Conservation (phyloP, 2,329 filamentous ascomycete species). For the Cladosporium austrohemisphaericum region DNA sequence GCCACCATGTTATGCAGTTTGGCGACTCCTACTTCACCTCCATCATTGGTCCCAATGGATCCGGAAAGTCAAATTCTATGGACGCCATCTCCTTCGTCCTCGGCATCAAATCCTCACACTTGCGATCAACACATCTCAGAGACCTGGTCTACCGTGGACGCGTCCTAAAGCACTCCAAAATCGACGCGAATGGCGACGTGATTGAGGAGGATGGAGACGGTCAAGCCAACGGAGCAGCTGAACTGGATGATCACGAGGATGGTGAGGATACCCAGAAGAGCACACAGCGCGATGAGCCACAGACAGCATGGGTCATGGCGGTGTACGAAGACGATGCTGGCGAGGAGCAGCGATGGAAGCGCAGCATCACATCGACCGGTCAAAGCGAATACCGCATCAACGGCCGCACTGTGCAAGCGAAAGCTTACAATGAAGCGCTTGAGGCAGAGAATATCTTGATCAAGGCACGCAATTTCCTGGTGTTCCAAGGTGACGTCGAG, state of each 20-base stretch:
- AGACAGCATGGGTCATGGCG: slow-evolving; percentile 97
- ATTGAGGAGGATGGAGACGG: slow-evolving; percentile 39
- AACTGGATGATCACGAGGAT: slow-evolving; percentile 44
- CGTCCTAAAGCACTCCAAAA: slow-evolving; percentile 85
- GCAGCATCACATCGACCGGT: slow-evolving; percentile 82
- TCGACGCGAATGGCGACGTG: slow-evolving; percentile 85
- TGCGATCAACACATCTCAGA: slow-evolving; percentile 88
- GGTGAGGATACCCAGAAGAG: slow-evolving; percentile 54
- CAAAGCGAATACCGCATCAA: slow-evolving; percentile 97
- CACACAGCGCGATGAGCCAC: slow-evolving; percentile 73
- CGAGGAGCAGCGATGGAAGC: slow-evolving; percentile 93
- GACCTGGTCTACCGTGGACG: slow-evolving; percentile 95
- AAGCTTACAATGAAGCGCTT: slow-evolving; percentile 88
- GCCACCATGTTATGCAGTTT: slow-evolving; percentile 88
- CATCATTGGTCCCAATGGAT: slow-evolving; percentile 99
- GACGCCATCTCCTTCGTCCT: slow-evolving; percentile 98
- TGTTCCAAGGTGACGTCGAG: slow-evolving; percentile 97
- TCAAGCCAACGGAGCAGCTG: slow-evolving; percentile 51
- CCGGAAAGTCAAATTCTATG: slow-evolving; percentile 99
- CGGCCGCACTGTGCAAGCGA: slow-evolving; percentile 79
- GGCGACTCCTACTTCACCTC: slow-evolving; percentile 99
- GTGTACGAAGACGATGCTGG: slow-evolving; percentile 97
- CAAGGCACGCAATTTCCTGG: slow-evolving; percentile 94
- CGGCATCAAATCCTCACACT: slow-evolving; percentile 96
- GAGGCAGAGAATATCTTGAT: slow-evolving; percentile 96